These are phyloP conservation scores for Stagonosporopsis cucurbitacearum DNA, from an alignment of 2,329 filamentous ascomycete genomes.

Conservation along the genomic window DNA sequence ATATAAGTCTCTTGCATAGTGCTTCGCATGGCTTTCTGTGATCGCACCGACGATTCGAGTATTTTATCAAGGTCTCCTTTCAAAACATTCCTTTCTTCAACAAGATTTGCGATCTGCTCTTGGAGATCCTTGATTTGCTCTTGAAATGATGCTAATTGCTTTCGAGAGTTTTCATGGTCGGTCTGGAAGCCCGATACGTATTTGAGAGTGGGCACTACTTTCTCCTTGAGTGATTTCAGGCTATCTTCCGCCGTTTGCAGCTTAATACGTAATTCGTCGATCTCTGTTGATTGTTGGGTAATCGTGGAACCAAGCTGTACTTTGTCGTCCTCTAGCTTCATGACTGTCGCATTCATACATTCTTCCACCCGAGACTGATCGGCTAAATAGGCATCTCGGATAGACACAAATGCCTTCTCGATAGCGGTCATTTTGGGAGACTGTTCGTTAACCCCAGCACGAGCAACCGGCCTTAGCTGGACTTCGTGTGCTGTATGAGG, in stretches of 20 bases:
- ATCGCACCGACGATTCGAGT: slow-evolving; percentile 18
- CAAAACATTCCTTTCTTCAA: slow-evolving; percentile 31
- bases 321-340: slow-evolving; percentile 19
- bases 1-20: slow-evolving; percentile 26
- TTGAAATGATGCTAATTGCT: slow-evolving; percentile 13
- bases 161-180: slow-evolving; percentile 36
- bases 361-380: neutral
- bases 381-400: neutral
- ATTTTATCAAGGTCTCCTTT: slow-evolving; percentile 18
- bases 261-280: slow-evolving; percentile 18
- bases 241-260: slow-evolving; percentile 5
- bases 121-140: slow-evolving; percentile 23
- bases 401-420: neutral
- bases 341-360: neutral
- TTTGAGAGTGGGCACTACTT: slow-evolving; percentile 30
- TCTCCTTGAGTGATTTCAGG: slow-evolving; percentile 19
- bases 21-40: slow-evolving; percentile 21
- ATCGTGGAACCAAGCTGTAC: slow-evolving; percentile 16
- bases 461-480: neutral
- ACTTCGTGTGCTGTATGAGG: neutral
- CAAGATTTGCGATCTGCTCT: slow-evolving; percentile 27
- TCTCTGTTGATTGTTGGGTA: slow-evolving; percentile 10
- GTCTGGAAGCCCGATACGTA: slow-evolving; percentile 37
- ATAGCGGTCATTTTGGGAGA: neutral
- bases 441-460: neutral